Base-by-base conservation (phyloP, 257 asterid species). In the Datura wrightii region DNA sequence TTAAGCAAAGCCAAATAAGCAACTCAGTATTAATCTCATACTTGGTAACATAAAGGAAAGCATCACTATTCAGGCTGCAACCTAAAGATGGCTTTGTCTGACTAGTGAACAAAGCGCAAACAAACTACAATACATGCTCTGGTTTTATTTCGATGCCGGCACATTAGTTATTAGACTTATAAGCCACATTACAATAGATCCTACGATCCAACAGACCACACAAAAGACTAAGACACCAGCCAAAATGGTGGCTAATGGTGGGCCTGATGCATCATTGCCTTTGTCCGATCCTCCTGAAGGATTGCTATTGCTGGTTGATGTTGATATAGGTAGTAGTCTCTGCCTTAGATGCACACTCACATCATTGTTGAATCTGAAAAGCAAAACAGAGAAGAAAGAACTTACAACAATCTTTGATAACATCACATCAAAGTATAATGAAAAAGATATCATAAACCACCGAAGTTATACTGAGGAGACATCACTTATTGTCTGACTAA, bases 161-260 rank as follows among this genome's bases (percentile, higher is more conserved):
- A 80, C 37, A 65, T 79, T 84, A 46, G 90, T 80, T 41, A 93
- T 80, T 56, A 92, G 87, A 86, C 97, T 86, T 34, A 91, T 5
- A 55, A 93, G 78, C 97, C 97, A 90, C 90, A 74, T 78, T 34
- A 85, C 79, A 60, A 93, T 10, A 69, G 94, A 93, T 88, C 93
- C 91, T 46, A 93, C 15, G 79, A 83, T 78, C 93, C 94, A 94
- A 84, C 86, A 82, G 60, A 90, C 63, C 19, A 76, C 52, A 44
- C 82, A 50, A 86, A 94, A 89, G 85, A 93, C 93, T 19, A 92
- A 31, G n/a, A 93, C 24, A 60, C 97, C 97, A 84, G 97, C 97
- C 91, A 92, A 87, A 84, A 94, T 90, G 87, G 97, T 94, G 85
- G 91, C 97, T 83, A 94, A 74, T 7, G 97, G 97, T 56, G 97